Evolutionary conservation across 192 early-diverging fungal species (phyloP).

Genomic region (Backusella tuberculispora): DNA sequence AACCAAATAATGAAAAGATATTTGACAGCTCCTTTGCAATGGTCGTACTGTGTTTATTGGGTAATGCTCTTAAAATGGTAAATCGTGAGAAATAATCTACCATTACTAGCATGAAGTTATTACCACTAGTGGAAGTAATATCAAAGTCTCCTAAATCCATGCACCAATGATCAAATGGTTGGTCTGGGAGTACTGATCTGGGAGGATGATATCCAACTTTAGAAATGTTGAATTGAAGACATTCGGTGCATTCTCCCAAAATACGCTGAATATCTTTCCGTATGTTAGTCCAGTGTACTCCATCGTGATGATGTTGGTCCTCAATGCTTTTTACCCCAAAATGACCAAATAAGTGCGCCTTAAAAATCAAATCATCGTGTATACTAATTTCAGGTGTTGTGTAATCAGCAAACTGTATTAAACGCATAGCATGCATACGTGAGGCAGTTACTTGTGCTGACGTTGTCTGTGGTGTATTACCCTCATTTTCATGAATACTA

Average conservation of each 20-base stretch:
- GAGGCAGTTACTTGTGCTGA: too few species aligned
- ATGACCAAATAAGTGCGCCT: background rate
- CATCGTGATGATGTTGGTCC: background rate
- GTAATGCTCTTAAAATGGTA: background rate
- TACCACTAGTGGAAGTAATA: background rate
- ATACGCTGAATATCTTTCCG: background rate
- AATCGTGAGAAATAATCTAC: too few species aligned
- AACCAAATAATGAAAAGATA: slow-evolving; percentile 16
- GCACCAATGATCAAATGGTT: background rate
- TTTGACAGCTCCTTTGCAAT: background rate
- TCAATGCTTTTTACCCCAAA: background rate
- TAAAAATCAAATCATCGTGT: background rate
- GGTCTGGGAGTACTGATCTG: background rate
- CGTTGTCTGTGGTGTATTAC: too few species aligned
- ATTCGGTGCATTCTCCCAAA: background rate
- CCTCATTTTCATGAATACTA: too few species aligned
- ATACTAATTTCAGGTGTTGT: background rate
- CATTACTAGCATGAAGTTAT: slow-evolving; percentile 16
- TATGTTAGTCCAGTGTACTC: background rate
- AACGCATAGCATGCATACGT: too few species aligned
- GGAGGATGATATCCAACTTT: background rate
- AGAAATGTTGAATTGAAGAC: background rate
- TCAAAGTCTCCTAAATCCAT: slow-evolving; percentile 14
- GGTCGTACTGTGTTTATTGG: background rate
- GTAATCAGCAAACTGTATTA: background rate